Conservation (phyloP, 176 grass and related monocot species). For the Triticum timopheevii region DNA sequence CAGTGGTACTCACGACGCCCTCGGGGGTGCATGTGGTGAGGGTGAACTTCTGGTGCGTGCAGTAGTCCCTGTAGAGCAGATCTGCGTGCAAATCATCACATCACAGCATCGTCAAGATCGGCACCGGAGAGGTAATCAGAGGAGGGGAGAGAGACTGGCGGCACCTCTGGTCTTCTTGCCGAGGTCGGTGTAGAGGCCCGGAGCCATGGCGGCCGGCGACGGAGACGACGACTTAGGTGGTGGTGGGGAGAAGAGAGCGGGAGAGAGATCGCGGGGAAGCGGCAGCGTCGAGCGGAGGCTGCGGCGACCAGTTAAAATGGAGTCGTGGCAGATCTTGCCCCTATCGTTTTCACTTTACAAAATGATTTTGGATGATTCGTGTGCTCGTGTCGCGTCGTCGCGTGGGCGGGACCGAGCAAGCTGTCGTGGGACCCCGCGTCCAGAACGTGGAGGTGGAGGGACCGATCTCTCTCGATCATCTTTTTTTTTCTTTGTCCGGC, state of each 20-base stretch:
- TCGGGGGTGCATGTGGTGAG: conserved; percentile 62
- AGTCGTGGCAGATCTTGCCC: conserved; percentile 34
- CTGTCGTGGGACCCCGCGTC: too few relatives aligned
- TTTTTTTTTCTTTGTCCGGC: too few relatives aligned
- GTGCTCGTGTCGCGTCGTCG: too few relatives aligned
- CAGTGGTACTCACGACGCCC: conserved; percentile 61
- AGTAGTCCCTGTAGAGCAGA: conserved; percentile 88
- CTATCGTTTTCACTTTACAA: neutral
- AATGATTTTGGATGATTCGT: neutral
- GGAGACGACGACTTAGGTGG: neutral
- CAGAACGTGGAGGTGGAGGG: too few relatives aligned
- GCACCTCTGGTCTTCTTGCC: conserved; percentile 79
- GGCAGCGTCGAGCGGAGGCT: neutral
- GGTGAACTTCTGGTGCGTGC: conserved; percentile 74
- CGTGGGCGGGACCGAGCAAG: too few relatives aligned
- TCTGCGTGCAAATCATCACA: conserved; percentile 29
- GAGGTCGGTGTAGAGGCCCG: conserved; percentile 77
- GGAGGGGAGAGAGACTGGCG: neutral
- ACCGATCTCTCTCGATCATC: too few relatives aligned
- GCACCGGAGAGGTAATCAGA: neutral
- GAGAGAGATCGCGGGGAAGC: neutral
- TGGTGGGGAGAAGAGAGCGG: neutral
- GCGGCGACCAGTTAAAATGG: conserved; percentile 28
- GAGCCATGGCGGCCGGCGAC: conserved; percentile 45
- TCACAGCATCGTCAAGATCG: conserved; percentile 20